Percentiles rank a stretch among this genome's conserved stretches.
Evolutionary conservation across 2,329 filamentous ascomycete genomes (phyloP).

Genomic region (Metarhizium anisopliae): DNA sequence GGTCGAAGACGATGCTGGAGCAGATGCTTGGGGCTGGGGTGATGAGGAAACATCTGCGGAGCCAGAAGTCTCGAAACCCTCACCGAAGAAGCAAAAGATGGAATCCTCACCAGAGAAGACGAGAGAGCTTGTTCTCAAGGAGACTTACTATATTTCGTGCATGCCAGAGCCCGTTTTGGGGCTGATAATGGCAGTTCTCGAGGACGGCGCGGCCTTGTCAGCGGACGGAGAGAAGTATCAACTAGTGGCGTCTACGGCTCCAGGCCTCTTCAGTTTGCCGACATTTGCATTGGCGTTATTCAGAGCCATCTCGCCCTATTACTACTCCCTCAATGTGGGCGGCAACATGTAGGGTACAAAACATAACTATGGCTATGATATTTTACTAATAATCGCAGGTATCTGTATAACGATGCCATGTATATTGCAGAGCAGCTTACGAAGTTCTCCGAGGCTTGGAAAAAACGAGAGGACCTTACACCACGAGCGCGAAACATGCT

Average conservation of each 20-base stretch:
- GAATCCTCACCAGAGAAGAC: conserved; percentile 23
- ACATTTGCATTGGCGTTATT: conserved; percentile 71
- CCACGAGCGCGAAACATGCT: conserved; percentile 43
- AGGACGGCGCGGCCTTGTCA: conserved; percentile 54
- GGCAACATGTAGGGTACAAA: conserved; percentile 52
- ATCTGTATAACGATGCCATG: conserved; percentile 57
- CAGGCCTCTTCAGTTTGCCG: conserved; percentile 62
- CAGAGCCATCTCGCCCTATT: conserved; percentile 64
- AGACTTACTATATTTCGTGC: conserved; percentile 81
- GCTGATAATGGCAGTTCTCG: conserved; percentile 50
- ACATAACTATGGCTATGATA: neutral
- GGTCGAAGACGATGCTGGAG: conserved; percentile 37
- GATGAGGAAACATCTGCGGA: conserved; percentile 45
- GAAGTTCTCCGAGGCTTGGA: conserved; percentile 42
- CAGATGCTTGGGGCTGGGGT: conserved; percentile 81
- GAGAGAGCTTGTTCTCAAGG: conserved; percentile 67
- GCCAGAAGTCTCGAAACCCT: conserved; percentile 11
- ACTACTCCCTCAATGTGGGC: conserved; percentile 54
- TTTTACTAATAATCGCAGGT: conserved; percentile 30
- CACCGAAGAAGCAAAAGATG: conserved; percentile 8
- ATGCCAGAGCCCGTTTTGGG: conserved; percentile 72
- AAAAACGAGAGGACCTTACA: conserved; percentile 41
- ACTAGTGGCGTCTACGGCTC: conserved; percentile 57
- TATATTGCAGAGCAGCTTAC: conserved; percentile 51
- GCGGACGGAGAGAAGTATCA: conserved; percentile 39